phyloP scores from a whole-genome alignment of 2,329 filamentous ascomycete genomes.

The Coleophoma crateriformis region DNA sequence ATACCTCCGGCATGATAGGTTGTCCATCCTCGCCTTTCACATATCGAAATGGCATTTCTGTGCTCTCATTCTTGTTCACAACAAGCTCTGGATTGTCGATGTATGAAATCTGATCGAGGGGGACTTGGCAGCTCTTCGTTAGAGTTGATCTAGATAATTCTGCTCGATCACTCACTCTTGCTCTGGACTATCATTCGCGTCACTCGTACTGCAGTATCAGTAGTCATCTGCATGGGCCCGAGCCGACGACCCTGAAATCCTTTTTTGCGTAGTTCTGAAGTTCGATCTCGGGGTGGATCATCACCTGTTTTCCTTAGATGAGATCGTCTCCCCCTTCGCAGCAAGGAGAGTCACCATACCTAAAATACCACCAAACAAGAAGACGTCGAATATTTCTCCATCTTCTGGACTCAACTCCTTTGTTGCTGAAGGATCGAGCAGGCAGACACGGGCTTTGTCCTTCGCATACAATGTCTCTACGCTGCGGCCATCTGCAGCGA shows the following conservation, averaged over 20 bases:
- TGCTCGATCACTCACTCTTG: slow-evolving; percentile 51
- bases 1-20: slow-evolving; percentile 87
- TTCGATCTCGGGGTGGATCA: slow-evolving; percentile 90
- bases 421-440: slow-evolving; percentile 80
- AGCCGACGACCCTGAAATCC: slow-evolving; percentile 84
- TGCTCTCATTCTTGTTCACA: slow-evolving; percentile 88
- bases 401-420: slow-evolving; percentile 82
- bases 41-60: slow-evolving; percentile 97
- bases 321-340: too few species aligned
- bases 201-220: slow-evolving; percentile 91
- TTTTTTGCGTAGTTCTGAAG: slow-evolving; percentile 90
- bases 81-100: slow-evolving; percentile 85
- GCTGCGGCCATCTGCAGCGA: slow-evolving; percentile 68
- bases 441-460: slow-evolving; percentile 72
- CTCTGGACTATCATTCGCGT: slow-evolving; percentile 85
- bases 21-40: slow-evolving; percentile 69
- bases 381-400: slow-evolving; percentile 77
- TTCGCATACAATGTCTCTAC: slow-evolving; percentile 77
- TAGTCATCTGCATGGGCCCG: slow-evolving; percentile 95
- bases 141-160: slow-evolving; percentile 1
- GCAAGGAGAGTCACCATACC: slow-evolving; percentile 43
- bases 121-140: slow-evolving; percentile 43
- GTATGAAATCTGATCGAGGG: slow-evolving; percentile 74
- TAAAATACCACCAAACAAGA: slow-evolving; percentile 92
- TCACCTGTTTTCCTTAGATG: slow-evolving; percentile 55